phyloP scores from a whole-genome alignment of 345 rosid genomes.

The Linum trigynum region DNA sequence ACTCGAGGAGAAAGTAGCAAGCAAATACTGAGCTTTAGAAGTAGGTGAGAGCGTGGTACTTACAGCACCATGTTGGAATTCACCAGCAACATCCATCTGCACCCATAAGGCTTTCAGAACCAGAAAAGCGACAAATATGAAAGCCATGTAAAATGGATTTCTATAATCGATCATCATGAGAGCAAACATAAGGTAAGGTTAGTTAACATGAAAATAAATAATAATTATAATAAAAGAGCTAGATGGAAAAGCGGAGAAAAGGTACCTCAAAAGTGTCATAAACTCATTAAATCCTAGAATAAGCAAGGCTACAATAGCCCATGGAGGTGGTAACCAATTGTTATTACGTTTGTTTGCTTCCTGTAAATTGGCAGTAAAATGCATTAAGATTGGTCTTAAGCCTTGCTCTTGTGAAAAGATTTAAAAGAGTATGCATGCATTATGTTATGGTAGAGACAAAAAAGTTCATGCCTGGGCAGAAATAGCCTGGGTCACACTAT shows the following conservation, averaged over 20 bases:
- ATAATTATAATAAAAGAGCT: no score
- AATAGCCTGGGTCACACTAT: constrained; percentile 87
- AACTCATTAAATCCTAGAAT: constrained; percentile 96
- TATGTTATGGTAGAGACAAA: neutral
- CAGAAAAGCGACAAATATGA: constrained; percentile 65
- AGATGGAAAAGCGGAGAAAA: neutral
- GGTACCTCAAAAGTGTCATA: constrained; percentile 90
- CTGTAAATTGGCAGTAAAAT: constrained; percentile 31
- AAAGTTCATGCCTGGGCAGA: constrained; percentile 74
- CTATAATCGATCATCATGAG: constrained; percentile 22
- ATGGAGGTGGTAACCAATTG: constrained; percentile 99
- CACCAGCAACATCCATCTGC: constrained; percentile 78
- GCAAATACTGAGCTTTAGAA: no score
- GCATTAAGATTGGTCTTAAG: no score
- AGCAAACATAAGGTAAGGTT: neutral
- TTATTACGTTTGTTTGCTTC: constrained; percentile 88
- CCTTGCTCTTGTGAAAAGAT: no score
- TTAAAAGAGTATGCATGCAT: no score
- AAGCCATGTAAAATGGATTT: constrained; percentile 71
- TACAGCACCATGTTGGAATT: constrained; percentile 82
- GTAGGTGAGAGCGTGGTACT: constrained; percentile 21
- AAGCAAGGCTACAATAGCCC: constrained; percentile 83
- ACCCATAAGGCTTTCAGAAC: constrained; percentile 88
- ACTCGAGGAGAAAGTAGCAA: no score
- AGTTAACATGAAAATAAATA: no score